A percentile compares a stretch with the other conserved stretches of the same genome.
These are phyloP conservation scores for Aphanomyces astaci DNA, from an alignment of 352 stramenopile species.

Conservation along the genomic window DNA sequence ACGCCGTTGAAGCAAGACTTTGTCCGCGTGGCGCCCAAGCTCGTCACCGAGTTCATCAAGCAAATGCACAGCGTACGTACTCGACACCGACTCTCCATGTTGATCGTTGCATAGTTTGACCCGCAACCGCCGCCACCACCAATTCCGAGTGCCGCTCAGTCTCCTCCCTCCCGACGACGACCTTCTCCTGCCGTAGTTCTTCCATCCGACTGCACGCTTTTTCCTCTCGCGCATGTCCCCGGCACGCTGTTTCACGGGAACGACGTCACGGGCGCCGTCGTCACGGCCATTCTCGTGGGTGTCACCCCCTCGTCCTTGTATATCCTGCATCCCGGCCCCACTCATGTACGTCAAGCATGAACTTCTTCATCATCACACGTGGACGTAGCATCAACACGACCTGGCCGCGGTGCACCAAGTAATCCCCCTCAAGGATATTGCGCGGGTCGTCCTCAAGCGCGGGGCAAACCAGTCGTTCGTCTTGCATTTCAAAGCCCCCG, in stretches of 20 bases:
- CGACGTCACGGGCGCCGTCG: neutral
- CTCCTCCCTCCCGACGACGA: neutral
- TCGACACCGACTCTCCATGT: neutral
- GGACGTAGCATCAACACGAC: neutral
- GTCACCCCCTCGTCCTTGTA: neutral
- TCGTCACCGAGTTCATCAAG: conserved; percentile 15
- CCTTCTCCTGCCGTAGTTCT: neutral
- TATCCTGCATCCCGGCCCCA: neutral
- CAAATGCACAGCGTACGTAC: conserved; percentile 11
- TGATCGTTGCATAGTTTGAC: neutral
- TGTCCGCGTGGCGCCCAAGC: neutral
- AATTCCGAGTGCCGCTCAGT: neutral
- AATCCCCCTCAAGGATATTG: conserved; percentile 7
- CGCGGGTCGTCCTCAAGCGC: conserved; percentile 4
- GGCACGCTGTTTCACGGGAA: conserved; percentile 18
- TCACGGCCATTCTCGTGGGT: neutral
- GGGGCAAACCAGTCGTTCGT: conserved; percentile 15
- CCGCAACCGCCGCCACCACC: neutral
- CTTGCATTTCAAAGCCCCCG: conserved; percentile 5
- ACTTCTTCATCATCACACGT: neutral
- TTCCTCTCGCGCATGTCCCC: conserved; percentile 10
- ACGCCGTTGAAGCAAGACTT: neutral
- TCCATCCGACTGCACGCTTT: neutral
- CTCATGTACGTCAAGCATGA: neutral
- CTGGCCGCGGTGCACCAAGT: neutral